Evolutionary conservation across 2,329 filamentous ascomycete genomes (phyloP).

Genomic region (Sclerotinia nivalis): DNA sequence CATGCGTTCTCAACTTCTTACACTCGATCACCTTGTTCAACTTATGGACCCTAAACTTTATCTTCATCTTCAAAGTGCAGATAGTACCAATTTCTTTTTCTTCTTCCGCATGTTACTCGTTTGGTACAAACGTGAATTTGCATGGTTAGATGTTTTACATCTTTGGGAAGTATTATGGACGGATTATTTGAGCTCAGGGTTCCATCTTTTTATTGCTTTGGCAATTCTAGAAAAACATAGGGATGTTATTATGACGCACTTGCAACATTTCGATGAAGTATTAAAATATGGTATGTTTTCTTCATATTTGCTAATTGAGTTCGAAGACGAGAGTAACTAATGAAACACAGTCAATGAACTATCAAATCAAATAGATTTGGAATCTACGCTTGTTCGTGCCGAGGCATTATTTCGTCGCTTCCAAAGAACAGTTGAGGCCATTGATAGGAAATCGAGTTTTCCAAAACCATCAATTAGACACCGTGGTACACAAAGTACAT

Average conservation of each 20-base stretch:
- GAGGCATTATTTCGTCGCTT: conserved; percentile 88
- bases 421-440: conserved; percentile 81
- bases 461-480: conserved; percentile 54
- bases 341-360: conserved; percentile 78
- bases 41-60: conserved; percentile 97
- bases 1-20: conserved; percentile 88
- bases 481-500: conserved; percentile 22
- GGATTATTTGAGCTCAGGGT: conserved; percentile 83
- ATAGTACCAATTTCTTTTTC: conserved; percentile 99
- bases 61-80: conserved; percentile 81
- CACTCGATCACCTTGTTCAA: conserved; percentile 91
- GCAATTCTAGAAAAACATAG: conserved; percentile 94
- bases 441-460: conserved; percentile 89
- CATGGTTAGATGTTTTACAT: conserved; percentile 80
- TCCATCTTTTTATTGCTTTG: conserved; percentile 91
- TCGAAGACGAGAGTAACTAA: conserved; percentile 9
- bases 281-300: conserved; percentile 79
- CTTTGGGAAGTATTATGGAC: conserved; percentile 97
- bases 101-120: conserved; percentile 99
- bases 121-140: conserved; percentile 98
- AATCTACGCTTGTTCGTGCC: conserved; percentile 81
- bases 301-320: background rate
- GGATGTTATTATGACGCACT: conserved; percentile 93
- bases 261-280: conserved; percentile 94
- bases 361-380: conserved; percentile 86